Base-by-base conservation (phyloP, 306 rosid species). In the Fragaria nilgerrensis region DNA sequence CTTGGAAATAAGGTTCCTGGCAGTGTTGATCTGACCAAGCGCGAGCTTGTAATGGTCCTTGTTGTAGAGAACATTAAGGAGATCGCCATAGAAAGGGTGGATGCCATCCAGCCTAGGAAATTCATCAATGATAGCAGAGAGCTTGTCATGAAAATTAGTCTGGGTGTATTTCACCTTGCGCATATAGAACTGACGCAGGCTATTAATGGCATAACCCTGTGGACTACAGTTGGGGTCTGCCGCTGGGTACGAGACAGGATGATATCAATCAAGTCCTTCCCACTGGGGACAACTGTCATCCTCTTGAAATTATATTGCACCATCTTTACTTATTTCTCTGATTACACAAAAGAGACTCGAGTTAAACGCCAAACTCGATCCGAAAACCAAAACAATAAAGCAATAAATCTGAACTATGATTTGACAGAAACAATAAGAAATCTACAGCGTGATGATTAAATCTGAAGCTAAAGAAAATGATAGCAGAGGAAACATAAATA, bases 1-100 rank as follows among this genome's bases (percentile, higher is more conserved):
- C 85, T 91, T 93, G 22, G 69, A 64, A 16, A 64, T 64, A 17
- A 64, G 69, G 45, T 64, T 64, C 23, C 69, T 34, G 9, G 69
- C 69, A 64, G 69, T 64, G 5, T 64, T 64, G 13, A 64, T 15
- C 12, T 64, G 69, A 64, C 69, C 69, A 3, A 64, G 69, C 0
- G 69, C 69, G 22, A 64, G 69, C 44, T 64, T 64, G 23, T 64
- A 64, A 16, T 64, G 69, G 69, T 64, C 69, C 39, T 64, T 64
- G 69, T 64, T 64, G 69, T 64, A 64, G 45, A 64, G 69, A 64
- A 64, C 69, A 64, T 64, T 22, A 1, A 64, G 44, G 37, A 64
- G 69, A 64, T 64, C 69, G 5, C 69, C 69, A 3, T 64, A 64
- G 69, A 64, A 64, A 64, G 69, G 69, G 45, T 64, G 69, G 44